Evolutionary conservation across 2,329 filamentous ascomycete genomes (phyloP).

Genomic region (Trichoderma atroviride): DNA sequence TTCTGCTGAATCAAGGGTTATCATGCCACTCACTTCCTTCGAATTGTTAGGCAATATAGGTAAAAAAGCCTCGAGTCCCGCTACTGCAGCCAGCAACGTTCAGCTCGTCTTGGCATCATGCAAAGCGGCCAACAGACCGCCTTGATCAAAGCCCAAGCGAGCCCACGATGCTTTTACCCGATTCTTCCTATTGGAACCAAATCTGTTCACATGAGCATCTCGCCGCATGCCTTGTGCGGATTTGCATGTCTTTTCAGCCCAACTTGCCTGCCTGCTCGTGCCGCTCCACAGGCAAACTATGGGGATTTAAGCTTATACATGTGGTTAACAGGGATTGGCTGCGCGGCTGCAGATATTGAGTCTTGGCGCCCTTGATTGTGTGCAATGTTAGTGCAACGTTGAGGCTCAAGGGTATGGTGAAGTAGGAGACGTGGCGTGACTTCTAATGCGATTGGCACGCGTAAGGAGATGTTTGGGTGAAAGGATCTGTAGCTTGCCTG

Average conservation of each 20-base stretch:
- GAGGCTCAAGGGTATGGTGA: neutral
- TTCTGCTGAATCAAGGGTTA: too few species aligned
- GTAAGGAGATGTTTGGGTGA: neutral
- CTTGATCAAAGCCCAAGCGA: neutral
- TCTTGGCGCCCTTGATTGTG: neutral
- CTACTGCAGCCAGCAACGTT: neutral
- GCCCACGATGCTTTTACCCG: neutral
- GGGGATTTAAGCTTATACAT: neutral
- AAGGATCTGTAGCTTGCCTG: neutral
- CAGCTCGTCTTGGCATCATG: constrained; percentile 18
- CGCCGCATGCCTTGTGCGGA: neutral
- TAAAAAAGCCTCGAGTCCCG: neutral
- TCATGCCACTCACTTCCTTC: neutral
- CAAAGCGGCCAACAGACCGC: neutral
- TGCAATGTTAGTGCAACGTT: neutral
- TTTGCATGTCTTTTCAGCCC: neutral
- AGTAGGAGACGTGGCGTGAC: neutral
- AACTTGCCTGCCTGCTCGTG: neutral
- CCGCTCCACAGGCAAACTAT: neutral
- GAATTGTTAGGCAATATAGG: neutral
- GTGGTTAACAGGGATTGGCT: neutral
- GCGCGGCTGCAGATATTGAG: neutral
- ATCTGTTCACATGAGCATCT: neutral
- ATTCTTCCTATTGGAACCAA: constrained; percentile 13
- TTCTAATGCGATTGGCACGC: neutral